These are phyloP conservation scores for Capsicum chinense DNA, from an alignment of 257 asterid species.

Conservation along the genomic window DNA sequence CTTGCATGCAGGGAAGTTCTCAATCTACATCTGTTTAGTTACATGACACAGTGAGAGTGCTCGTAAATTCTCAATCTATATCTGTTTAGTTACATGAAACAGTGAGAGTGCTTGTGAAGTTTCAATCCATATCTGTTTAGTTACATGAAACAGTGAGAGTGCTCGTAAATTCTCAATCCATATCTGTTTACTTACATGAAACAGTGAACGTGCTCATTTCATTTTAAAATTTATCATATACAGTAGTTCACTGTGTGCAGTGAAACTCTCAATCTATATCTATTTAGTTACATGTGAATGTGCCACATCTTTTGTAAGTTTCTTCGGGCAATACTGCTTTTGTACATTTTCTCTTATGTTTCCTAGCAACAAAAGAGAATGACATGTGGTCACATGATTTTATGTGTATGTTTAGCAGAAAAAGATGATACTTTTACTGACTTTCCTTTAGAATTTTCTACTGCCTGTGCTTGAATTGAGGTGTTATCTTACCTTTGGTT, in stretches of 20 bases:
- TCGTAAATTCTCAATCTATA: neutral
- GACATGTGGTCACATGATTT: neutral
- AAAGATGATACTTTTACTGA: neutral
- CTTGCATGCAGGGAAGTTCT: neutral
- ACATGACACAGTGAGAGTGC: constrained; percentile 30
- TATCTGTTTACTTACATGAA: neutral
- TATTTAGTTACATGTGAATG: constrained; percentile 28
- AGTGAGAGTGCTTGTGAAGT: neutral
- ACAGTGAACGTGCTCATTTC: neutral
- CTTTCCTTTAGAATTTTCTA: neutral
- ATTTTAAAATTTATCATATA: too few species aligned
- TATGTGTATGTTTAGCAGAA: neutral
- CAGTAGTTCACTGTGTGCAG: neutral
- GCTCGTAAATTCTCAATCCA: neutral
- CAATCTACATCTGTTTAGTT: neutral
- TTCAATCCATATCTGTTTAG: neutral
- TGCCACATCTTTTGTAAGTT: neutral
- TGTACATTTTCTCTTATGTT: neutral
- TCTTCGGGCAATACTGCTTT: neutral
- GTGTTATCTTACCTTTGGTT: constrained; percentile 15
- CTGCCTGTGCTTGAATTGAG: neutral
- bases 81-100: neutral
- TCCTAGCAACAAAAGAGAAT: constrained; percentile 5
- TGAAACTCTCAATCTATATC: neutral
- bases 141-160: constrained; percentile 32